phyloP scores from a whole-genome alignment of 2,329 filamentous ascomycete genomes.

The Penicillium polonicum region DNA sequence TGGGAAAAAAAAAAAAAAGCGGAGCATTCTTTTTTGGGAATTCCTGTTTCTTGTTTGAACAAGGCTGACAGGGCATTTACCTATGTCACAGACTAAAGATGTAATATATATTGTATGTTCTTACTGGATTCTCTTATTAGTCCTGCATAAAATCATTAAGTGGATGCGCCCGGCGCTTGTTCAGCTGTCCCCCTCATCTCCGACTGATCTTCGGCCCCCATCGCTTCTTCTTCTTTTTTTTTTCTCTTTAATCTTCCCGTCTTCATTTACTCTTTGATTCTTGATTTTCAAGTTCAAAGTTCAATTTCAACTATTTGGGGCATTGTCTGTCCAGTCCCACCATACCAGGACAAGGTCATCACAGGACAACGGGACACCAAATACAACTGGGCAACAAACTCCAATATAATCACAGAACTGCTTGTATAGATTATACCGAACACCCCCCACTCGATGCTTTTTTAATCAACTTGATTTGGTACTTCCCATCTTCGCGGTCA shows the following conservation, averaged over 20 bases:
- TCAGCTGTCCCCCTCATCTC: conserved; percentile 10
- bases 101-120: not conserved
- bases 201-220: conserved; percentile 11
- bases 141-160: not conserved
- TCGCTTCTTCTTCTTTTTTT: not conserved
- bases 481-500: not conserved
- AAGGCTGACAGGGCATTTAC: conserved; percentile 1
- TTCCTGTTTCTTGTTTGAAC: not conserved
- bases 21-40: not conserved
- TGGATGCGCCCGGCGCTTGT: conserved; percentile 14
- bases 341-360: not conserved
- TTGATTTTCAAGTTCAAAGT: not conserved
- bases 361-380: not conserved
- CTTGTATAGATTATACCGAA: not conserved
- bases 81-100: not conserved
- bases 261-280: not conserved
- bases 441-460: not conserved
- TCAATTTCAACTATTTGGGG: not conserved
- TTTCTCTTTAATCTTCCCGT: not conserved
- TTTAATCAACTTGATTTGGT: not conserved
- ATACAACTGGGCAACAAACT: not conserved
- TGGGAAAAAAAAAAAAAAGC: not conserved
- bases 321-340: not conserved
- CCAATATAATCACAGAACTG: not conserved
- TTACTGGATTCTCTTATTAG: not conserved